A percentile compares a stretch with the other conserved stretches of the same genome.
phyloP scores from a whole-genome alignment of 2,329 filamentous ascomycete species.

The Cercospora nicotianae region DNA sequence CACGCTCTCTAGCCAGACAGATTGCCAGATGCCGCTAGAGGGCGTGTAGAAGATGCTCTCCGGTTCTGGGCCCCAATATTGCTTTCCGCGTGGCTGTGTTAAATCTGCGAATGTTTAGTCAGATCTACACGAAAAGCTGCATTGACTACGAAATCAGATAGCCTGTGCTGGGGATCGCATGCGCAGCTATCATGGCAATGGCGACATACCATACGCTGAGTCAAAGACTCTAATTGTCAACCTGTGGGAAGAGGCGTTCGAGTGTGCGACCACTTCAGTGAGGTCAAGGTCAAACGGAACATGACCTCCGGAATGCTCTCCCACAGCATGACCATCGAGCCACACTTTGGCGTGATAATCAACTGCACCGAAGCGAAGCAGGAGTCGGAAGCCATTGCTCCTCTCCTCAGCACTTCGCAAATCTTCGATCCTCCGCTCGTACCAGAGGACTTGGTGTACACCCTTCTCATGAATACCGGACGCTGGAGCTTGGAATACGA shows the following conservation, averaged over 20 bases:
- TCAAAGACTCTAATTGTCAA: slow-evolving; percentile 62
- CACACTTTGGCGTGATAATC: slow-evolving; percentile 62
- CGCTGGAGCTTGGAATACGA: slow-evolving; percentile 64
- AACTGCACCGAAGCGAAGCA: slow-evolving; percentile 61
- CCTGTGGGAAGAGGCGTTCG: slow-evolving; percentile 32
- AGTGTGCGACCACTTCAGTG: slow-evolving; percentile 43
- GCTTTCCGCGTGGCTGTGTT: slow-evolving; percentile 66
- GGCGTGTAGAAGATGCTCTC: slow-evolving; percentile 71
- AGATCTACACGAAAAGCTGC: not conserved
- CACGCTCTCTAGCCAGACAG: slow-evolving; percentile 66
- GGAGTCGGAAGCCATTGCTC: slow-evolving; percentile 44
- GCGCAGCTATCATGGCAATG: not conserved
- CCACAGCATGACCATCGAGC: slow-evolving; percentile 55
- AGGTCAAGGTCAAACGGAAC: slow-evolving; percentile 60
- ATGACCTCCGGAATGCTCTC: slow-evolving; percentile 59
- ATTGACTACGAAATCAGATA: not conserved
- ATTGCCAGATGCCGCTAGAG: slow-evolving; percentile 74
- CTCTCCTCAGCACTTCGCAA: slow-evolving; percentile 29
- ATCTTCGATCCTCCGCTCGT: slow-evolving; percentile 49
- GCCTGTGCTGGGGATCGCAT: not conserved
- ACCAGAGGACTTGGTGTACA: slow-evolving; percentile 68
- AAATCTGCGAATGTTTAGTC: slow-evolving; percentile 46
- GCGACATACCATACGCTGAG: slow-evolving; percentile 51
- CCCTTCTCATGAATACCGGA: slow-evolving; percentile 63
- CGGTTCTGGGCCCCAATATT: slow-evolving; percentile 60